Evolutionary conservation across 805 yeast genomes (phyloP), one percentile per base, ranked within the genome.

Genomic region (Spathaspora sp.): DNA sequence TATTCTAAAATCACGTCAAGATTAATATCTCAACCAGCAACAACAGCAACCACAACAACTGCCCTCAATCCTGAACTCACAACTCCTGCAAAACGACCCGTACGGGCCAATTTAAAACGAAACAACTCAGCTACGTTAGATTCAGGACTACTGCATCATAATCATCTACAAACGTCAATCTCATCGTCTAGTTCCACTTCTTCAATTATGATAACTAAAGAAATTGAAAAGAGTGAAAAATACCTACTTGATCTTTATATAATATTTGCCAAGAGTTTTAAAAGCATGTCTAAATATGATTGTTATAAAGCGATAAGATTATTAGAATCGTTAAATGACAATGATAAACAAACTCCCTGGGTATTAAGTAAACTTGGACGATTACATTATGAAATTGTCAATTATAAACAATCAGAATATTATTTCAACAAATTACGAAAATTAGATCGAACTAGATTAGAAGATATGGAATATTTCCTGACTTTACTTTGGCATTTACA

Each of bases 401-500:
- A 90, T 65, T 93, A 93, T 68, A 85, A 83, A 52, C 87, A 86
- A 66, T 79, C 96, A 8, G 87, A 84, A 54, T 65, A 72, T 43
- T 83, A 78, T 57, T 93, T 88, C 62, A 68, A 69, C 16, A 77
- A 76, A 57, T 73, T 94, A 50, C 76, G 96, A 49, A 72, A 72
- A 50, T 53, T 85, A 23, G 97, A 91, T 68, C 80, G 93, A 42
- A 87, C 92, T 10, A 76, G 98, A 51, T 64, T 86, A 14, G 84
- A 82, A 55, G 98, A 91, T 63, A 89, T 93, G 94, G 98, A 94
- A 62, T 83, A 85, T 59, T 91, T 82, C 63, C 90, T 97, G 0
- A 93, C 98, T 0, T 73, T 91, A 28, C 74, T 93, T 52, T 93
- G 99, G 99, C 98, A 94, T 71, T 69, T 91, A 47, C 93, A 87